phyloP scores from a whole-genome alignment of 2,329 filamentous ascomycete genomes.

The Fusarium liriodendri region DNA sequence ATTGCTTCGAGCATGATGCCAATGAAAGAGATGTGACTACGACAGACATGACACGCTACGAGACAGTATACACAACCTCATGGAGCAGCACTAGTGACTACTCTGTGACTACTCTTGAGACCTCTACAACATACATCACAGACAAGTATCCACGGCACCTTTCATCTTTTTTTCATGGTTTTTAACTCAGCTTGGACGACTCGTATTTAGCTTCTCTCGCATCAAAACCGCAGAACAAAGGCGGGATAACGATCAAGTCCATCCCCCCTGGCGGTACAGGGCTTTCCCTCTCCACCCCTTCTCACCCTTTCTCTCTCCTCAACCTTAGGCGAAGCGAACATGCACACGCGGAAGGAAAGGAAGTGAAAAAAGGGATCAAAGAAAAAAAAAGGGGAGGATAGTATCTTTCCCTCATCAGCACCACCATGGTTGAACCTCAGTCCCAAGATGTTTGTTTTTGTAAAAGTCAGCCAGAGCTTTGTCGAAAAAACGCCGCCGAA shows the following conservation, averaged over 20 bases:
- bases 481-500: slow-evolving; percentile 41
- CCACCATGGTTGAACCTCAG: slow-evolving; percentile 69
- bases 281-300: slow-evolving; percentile 84
- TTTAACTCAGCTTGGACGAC: slow-evolving; percentile 37
- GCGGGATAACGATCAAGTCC: slow-evolving; percentile 90
- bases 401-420: slow-evolving; percentile 99
- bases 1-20: background rate
- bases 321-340: background rate
- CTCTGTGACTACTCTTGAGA: background rate
- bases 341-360: slow-evolving; percentile 29
- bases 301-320: background rate
- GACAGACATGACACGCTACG: background rate
- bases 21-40: background rate
- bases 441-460: slow-evolving; percentile 24
- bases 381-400: slow-evolving; percentile 55
- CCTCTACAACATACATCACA: background rate
- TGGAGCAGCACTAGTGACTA: background rate
- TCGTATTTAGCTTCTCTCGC: slow-evolving; percentile 44
- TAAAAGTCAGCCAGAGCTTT: slow-evolving; percentile 41
- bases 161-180: slow-evolving; percentile 33
- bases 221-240: slow-evolving; percentile 46
- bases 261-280: slow-evolving; percentile 90
- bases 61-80: background rate
- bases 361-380: slow-evolving; percentile 27
- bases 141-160: slow-evolving; percentile 22